A percentile compares a stretch with the other conserved stretches of the same genome.
Conservation (phyloP, 2,329 filamentous ascomycete genomes). For the Trichoderma afroharzianum region DNA sequence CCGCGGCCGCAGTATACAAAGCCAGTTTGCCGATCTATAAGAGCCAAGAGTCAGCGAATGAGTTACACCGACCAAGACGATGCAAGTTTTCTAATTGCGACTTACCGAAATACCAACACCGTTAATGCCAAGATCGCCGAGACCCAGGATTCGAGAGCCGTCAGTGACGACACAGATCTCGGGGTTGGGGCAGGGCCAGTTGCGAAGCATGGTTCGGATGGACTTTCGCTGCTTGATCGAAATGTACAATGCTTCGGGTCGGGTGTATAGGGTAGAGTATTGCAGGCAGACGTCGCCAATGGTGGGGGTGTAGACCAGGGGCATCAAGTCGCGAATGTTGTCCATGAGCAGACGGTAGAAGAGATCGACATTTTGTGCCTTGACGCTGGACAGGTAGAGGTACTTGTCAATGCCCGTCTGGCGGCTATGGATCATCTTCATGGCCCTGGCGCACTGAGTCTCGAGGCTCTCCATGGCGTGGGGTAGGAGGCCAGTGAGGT, state of each 20-base stretch:
- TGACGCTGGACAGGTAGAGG: conserved; percentile 73
- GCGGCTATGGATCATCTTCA: conserved; percentile 70
- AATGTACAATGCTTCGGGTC: conserved; percentile 92
- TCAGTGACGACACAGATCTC: conserved; percentile 98
- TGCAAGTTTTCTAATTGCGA: conserved; percentile 21
- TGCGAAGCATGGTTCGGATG: conserved; percentile 80
- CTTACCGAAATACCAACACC: conserved; percentile 92
- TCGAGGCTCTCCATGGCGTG: conserved; percentile 59
- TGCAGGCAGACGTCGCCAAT: conserved; percentile 95
- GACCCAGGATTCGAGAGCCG: conserved; percentile 85
- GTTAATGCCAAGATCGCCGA: conserved; percentile 93
- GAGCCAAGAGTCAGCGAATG: conserved; percentile 15
- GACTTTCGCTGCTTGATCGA: conserved; percentile 93
- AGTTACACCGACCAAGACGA: not conserved
- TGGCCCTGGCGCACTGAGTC: conserved; percentile 61
- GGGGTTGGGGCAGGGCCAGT: conserved; percentile 86
- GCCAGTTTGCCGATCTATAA: conserved; percentile 81
- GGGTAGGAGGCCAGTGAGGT: conserved; percentile 63
- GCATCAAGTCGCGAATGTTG: conserved; percentile 74
- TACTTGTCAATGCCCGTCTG: conserved; percentile 75
- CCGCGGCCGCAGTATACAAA: conserved; percentile 91
- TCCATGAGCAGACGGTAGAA: conserved; percentile 81
- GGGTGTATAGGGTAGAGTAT: conserved; percentile 94
- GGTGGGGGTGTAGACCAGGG: conserved; percentile 81
- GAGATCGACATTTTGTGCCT: conserved; percentile 72